Evolutionary conservation across 352 stramenopile genomes (phyloP), one percentile per base, ranked within the genome.

Genomic region (Phytophthora brassicae): DNA sequence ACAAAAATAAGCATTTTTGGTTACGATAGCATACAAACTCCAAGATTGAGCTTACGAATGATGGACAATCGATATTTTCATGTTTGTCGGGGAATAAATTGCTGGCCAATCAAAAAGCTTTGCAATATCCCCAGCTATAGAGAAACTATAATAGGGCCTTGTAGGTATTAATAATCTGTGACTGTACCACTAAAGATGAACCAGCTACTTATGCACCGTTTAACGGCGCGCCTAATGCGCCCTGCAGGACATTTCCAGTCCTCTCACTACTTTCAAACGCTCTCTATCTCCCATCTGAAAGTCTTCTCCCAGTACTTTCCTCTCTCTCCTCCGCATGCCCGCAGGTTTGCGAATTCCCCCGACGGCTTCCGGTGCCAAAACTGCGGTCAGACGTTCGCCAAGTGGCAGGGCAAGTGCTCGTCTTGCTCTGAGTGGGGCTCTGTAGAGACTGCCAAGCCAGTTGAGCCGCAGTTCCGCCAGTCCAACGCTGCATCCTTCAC

Each of bases 351-450:
- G 8, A 70, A 44, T 9, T 69, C 61, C 4, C 52, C 56, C 1
- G 50, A 62, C 11, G 46, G 68, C 22, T 92, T 87, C 42, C 70
- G 58, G 35, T 92, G 83, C 42, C 44, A 56, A 17, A 65, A 66
- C 17, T 96, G 87, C 47, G 81, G 84, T 16, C 81, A 90, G 33
- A 58, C 54, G 19, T 90, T 86, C 64, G 67, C 70, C 57, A 96
- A 94, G 65, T 96, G 87, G 87, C 85, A 91, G 64, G 87, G 87
- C 19, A 84, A 94, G 63, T 96, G 87, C 74, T 79, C 77, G 24
- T 79, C 80, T 4, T 99, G 96, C 72, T 72, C 77, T 14, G 65
- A 92, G 33, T 99, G 94, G 94, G 95, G 97, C 48, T 86, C 84
- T 11, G 75, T 99, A 20, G 79, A 84, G 51, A 64, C 91, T 17